These are phyloP conservation scores for Pulveroboletus sp. DNA, from an alignment of 768 basidiomycete species.

Conservation along the genomic window DNA sequence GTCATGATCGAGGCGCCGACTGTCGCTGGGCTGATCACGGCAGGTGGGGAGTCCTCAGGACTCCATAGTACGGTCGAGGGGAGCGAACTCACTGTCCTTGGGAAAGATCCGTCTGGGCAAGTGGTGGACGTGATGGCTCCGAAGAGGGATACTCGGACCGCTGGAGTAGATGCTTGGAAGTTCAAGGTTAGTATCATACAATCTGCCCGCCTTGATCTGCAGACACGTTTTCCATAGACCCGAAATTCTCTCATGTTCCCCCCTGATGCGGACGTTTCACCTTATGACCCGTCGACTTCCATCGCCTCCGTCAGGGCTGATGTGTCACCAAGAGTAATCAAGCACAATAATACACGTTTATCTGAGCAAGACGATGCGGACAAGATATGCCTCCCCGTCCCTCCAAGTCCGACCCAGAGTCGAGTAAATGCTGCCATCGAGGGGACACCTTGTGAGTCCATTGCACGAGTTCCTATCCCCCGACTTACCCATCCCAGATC, in stretches of 20 bases:
- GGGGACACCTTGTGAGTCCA: constrained; percentile 78
- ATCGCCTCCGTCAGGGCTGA: constrained; percentile 28
- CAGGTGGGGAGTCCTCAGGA: constrained; percentile 16
- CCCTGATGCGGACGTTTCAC: constrained; percentile 84
- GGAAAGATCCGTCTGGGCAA: constrained; percentile 27
- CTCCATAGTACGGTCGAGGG: constrained; percentile 10
- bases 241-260: constrained; percentile 95
- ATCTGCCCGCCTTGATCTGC: background rate
- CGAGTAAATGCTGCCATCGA: constrained; percentile 89
- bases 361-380: constrained; percentile 59
- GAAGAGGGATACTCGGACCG: constrained; percentile 63
- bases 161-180: constrained; percentile 76
- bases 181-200: constrained; percentile 54
- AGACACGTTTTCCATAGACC: constrained; percentile 44
- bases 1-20: constrained; percentile 59
- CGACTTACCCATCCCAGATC: constrained; percentile 45
- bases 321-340: constrained; percentile 58
- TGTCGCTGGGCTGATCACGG: constrained; percentile 50
- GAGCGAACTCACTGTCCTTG: constrained; percentile 18
- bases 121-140: constrained; percentile 76
- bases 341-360: constrained; percentile 78
- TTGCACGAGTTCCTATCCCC: background rate
- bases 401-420: constrained; percentile 87
- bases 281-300: constrained; percentile 51
- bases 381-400: constrained; percentile 46